Conservation (phyloP, 257 asterid species). For the Rubia yunnanensis region DNA sequence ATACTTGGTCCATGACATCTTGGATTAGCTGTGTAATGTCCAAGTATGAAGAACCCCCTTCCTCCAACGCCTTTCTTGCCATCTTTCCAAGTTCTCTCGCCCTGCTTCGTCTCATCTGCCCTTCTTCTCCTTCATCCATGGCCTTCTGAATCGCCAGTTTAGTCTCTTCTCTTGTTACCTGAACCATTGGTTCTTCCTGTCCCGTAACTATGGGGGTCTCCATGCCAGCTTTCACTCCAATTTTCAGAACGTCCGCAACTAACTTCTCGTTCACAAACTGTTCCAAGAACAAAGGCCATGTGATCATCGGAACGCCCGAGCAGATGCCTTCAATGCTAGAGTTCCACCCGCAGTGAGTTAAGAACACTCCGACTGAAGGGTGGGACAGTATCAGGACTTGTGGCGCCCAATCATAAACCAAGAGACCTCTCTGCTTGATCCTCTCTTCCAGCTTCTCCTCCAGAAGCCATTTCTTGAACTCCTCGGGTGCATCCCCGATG, state of each 20-base stretch:
- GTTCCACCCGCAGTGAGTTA: conserved; percentile 92
- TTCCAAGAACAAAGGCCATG: conserved; percentile 79
- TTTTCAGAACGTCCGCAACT: conserved; percentile 33
- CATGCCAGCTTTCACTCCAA: conserved; percentile 62
- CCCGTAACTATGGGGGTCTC: conserved; percentile 62
- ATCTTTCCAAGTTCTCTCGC: conserved; percentile 25
- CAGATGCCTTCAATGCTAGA: conserved; percentile 68
- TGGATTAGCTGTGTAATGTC: conserved; percentile 31
- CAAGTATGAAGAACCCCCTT: conserved; percentile 36
- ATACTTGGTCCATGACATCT: conserved; percentile 23
- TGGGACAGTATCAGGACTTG: conserved; percentile 64
- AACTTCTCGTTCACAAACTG: conserved; percentile 70
- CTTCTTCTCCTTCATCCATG: conserved; percentile 40
- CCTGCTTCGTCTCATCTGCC: conserved; percentile 26
- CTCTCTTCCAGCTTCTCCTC: conserved; percentile 50
- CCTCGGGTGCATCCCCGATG: conserved; percentile 26
- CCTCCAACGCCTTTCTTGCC: conserved; percentile 38
- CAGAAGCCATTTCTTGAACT: conserved; percentile 47
- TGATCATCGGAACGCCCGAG: conserved; percentile 57
- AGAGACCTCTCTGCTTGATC: conserved; percentile 35
- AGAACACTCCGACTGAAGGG: conserved; percentile 42
- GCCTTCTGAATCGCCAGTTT: conserved; percentile 27
- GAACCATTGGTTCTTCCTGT: conserved; percentile 34
- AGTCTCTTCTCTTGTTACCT: conserved; percentile 41
- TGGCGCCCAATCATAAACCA: conserved; percentile 83